These are phyloP conservation scores for Houttuynia cordata DNA, from an alignment of 164 flowering plant genomes.

Conservation along the genomic window DNA sequence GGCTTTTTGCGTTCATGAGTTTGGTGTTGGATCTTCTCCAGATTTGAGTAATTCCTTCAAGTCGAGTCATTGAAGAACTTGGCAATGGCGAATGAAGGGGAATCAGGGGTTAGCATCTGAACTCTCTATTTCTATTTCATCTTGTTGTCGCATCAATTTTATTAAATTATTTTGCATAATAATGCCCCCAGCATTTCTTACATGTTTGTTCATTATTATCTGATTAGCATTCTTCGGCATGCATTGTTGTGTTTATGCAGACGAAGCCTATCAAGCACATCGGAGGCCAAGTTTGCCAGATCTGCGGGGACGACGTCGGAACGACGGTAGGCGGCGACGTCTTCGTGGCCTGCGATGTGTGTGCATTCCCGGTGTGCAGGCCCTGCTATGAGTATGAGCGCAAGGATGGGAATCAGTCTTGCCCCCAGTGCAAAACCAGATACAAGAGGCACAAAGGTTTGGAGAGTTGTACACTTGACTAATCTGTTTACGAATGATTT, in stretches of 20 bases:
- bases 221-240: not conserved
- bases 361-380: slow-evolving; percentile 54
- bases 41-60: not conserved
- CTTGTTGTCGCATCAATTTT: not conserved
- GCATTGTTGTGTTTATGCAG: slow-evolving; percentile 10
- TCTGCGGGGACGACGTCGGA: slow-evolving; percentile 42
- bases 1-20: not conserved
- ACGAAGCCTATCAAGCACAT: slow-evolving; percentile 23
- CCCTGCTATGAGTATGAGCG: slow-evolving; percentile 56
- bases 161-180: not conserved
- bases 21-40: slow-evolving; percentile 3
- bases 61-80: not conserved
- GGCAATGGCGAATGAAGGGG: slow-evolving; percentile 16
- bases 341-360: slow-evolving; percentile 50
- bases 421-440: slow-evolving; percentile 56
- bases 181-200: not conserved
- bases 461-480: not conserved
- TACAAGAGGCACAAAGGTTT: slow-evolving; percentile 47
- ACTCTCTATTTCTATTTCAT: not conserved
- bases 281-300: slow-evolving; percentile 42
- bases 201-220: not conserved
- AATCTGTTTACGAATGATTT: no score
- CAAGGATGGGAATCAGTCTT: slow-evolving; percentile 42
- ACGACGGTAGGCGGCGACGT: slow-evolving; percentile 29
- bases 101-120: slow-evolving; percentile 12